Evolutionary conservation across 1,284 basidiomycete genomes (phyloP), one percentile per base, ranked within the genome.

Genomic region (Marasmius fiardii): DNA sequence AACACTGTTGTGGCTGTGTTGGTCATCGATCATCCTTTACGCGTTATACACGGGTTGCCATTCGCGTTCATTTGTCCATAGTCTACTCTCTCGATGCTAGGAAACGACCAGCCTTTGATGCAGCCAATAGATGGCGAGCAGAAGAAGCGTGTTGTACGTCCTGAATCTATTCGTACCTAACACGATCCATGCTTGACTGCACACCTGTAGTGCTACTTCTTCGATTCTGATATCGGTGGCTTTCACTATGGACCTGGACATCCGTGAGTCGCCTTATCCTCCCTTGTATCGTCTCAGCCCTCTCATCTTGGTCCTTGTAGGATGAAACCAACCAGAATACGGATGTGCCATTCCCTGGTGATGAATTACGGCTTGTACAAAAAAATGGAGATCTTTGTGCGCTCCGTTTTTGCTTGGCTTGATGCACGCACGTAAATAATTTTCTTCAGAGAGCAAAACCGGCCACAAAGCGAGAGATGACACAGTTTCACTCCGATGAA

Each of bases 331-430:
- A 95, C 93, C 21, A 82, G 96, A 21, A 98, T 99, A 77, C 90
- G 96, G 63, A 99, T 99, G 97, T 98, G 95, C 68, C 97, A 99
- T 74, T 96, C 95, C 8, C 82, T 99, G 39, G 96, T 99, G 55
- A 99, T 99, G 97, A 99, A 99, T 76, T 99, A 98, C 69, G 95
- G 95, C 23, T 74, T 96, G 16, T 96, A 96, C 76, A 95, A 95
- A 75, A 93, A 93, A 72, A 96, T 96, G 93, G 93, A 96, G 73
- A 96, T 97, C 61, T 95, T 95, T 65, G 93, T 95, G 67, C 64
- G 93, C 80, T 18, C 37, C 11, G n/a, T 16, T 20, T 49, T 26
- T 33, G n/a, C 31, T n/a, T 33, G 7, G 11, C 10, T 16, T 49
- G 4, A n/a, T n/a, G 26, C 50, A 20, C 41, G 53, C 14, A 18